Conservation (phyloP, 2,329 filamentous ascomycete species). For the Massarina eburnea region DNA sequence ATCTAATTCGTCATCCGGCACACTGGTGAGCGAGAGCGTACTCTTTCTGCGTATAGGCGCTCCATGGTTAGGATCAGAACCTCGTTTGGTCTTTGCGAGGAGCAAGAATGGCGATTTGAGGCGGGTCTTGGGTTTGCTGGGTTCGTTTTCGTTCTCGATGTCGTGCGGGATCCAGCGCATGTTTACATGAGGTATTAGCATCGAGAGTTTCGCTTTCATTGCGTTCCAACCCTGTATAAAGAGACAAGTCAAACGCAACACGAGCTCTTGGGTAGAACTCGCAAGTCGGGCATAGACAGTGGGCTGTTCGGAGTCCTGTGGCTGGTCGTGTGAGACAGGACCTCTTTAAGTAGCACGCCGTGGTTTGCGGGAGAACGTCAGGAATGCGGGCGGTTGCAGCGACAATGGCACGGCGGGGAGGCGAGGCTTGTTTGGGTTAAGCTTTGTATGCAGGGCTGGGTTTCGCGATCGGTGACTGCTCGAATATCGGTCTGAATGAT, state of each 20-base stretch:
- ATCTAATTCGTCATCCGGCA: conserved; percentile 24
- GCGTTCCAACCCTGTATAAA: too few relatives aligned
- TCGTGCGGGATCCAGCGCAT: conserved; percentile 33
- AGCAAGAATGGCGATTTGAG: neutral
- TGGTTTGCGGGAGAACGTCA: conserved; percentile 2
- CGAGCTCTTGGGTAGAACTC: too few relatives aligned
- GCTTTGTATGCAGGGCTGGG: conserved; percentile 5
- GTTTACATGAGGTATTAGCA: conserved; percentile 17
- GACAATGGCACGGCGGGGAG: neutral
- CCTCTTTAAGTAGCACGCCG: neutral
- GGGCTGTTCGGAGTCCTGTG: too few relatives aligned
- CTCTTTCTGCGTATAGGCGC: conserved; percentile 21
- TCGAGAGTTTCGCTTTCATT: neutral
- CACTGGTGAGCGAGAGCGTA: conserved; percentile 21
- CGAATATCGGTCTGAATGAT: too few relatives aligned
- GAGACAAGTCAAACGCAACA: too few relatives aligned
- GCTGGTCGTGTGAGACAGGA: neutral
- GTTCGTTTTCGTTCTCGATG: conserved; percentile 13
- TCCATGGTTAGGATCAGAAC: conserved; percentile 5
- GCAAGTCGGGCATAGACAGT: neutral
- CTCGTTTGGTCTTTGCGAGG: neutral
- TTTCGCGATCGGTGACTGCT: neutral
- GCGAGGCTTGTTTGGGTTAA: conserved; percentile 10
- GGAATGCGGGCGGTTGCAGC: neutral
- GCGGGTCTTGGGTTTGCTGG: neutral